Evolutionary conservation across 805 yeast species (phyloP).

Genomic region (Candida montana): DNA sequence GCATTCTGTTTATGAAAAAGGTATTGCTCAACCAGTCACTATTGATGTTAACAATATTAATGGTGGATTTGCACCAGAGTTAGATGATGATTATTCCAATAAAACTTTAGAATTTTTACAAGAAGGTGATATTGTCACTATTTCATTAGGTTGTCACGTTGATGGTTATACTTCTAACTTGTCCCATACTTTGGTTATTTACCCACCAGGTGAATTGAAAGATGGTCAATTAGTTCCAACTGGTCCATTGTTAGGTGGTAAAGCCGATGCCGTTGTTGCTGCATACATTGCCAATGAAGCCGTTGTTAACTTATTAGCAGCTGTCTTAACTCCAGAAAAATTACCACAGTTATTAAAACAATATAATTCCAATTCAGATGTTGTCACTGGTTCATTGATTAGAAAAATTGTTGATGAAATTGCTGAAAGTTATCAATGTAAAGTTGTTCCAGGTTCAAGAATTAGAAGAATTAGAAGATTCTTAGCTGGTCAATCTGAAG

Average conservation of each 20-base stretch:
- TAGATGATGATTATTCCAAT: constrained; percentile 62
- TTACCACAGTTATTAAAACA: constrained; percentile 47
- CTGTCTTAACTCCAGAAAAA: constrained; percentile 71
- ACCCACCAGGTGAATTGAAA: constrained; percentile 51
- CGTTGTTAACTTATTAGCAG: constrained; percentile 69
- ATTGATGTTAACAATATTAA: constrained; percentile 79
- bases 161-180: constrained; percentile 91
- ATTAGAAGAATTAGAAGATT: constrained; percentile 90
- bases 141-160: constrained; percentile 83
- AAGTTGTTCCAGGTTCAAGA: constrained; percentile 87
- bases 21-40: constrained; percentile 88
- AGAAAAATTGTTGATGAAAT: constrained; percentile 78
- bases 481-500: constrained; percentile 93
- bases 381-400: constrained; percentile 63
- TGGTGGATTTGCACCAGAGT: constrained; percentile 81
- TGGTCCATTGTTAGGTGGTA: constrained; percentile 77
- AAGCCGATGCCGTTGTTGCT: constrained; percentile 89
- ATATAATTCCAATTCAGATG: constrained; percentile 24
- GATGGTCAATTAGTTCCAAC: constrained; percentile 41
- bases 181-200: constrained; percentile 82
- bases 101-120: constrained; percentile 36
- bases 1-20: constrained; percentile 72
- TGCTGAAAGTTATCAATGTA: constrained; percentile 79
- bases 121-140: constrained; percentile 82
- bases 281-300: constrained; percentile 87